These are phyloP conservation scores for Podospora pseudoanserina DNA, from an alignment of 495 filamentous ascomycete genomes.

Conservation along the genomic window DNA sequence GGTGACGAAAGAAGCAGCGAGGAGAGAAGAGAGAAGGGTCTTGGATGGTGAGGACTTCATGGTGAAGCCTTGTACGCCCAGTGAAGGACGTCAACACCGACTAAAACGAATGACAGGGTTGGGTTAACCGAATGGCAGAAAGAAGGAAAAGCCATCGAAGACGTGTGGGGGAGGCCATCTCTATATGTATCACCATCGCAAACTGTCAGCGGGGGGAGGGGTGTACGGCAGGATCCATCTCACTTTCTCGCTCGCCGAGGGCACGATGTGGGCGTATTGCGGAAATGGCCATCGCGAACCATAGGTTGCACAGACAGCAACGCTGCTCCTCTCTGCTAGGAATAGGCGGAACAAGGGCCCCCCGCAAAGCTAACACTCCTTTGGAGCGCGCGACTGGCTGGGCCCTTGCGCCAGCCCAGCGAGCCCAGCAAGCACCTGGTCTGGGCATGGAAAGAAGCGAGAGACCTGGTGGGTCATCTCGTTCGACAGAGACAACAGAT, in stretches of 20 bases:
- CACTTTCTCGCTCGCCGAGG: neutral
- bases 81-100: slow-evolving; percentile 18
- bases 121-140: neutral
- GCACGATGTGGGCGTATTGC: neutral
- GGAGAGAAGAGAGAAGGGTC: slow-evolving; percentile 18
- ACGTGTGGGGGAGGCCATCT: neutral
- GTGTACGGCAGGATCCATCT: neutral
- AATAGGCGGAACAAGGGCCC: slow-evolving; percentile 11
- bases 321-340: slow-evolving; percentile 10
- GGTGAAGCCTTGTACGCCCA: slow-evolving; percentile 16
- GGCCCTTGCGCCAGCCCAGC: slow-evolving; percentile 5
- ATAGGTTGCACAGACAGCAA: slow-evolving; percentile 12
- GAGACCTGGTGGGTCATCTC: slow-evolving; percentile 11
- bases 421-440: slow-evolving; percentile 11
- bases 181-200: neutral
- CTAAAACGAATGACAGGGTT: slow-evolving; percentile 18
- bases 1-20: slow-evolving; percentile 16
- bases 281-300: slow-evolving; percentile 7
- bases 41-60: slow-evolving; percentile 25
- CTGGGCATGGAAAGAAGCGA: slow-evolving; percentile 15
- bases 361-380: slow-evolving; percentile 6
- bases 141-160: slow-evolving; percentile 1
- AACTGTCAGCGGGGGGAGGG: neutral
- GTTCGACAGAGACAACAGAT: neutral
- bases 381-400: slow-evolving; percentile 2